phyloP scores from a whole-genome alignment of 495 filamentous ascomycete species.

The Penicillium mononematosum region DNA sequence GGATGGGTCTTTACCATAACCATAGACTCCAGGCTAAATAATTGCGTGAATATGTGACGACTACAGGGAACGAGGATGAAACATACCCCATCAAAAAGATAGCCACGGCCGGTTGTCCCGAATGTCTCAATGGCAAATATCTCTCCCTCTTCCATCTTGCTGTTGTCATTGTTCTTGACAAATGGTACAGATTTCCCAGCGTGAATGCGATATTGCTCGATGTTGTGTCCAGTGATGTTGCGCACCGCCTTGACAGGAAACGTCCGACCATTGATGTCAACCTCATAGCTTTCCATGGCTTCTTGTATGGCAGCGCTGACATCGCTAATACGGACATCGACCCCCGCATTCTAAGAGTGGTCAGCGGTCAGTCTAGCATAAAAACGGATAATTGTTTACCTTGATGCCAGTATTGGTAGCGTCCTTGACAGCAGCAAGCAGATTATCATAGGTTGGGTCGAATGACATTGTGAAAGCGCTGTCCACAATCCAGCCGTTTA shows the following conservation, averaged over 20 bases:
- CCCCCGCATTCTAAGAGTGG: slow-evolving; percentile 50
- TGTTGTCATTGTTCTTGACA: slow-evolving; percentile 55
- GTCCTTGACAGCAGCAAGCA: slow-evolving; percentile 60
- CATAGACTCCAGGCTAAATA: slow-evolving; percentile 36
- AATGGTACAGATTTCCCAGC: slow-evolving; percentile 62
- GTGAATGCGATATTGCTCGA: slow-evolving; percentile 58
- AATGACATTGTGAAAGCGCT: slow-evolving; percentile 64
- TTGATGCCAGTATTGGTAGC: slow-evolving; percentile 62
- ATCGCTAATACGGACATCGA: slow-evolving; percentile 61
- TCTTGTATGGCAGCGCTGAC: slow-evolving; percentile 64
- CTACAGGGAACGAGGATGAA: background rate
- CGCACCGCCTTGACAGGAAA: slow-evolving; percentile 59
- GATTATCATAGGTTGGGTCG: slow-evolving; percentile 59
- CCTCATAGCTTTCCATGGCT: slow-evolving; percentile 66
- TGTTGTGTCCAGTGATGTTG: slow-evolving; percentile 59
- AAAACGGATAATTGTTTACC: slow-evolving; percentile 24
- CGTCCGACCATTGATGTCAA: slow-evolving; percentile 55
- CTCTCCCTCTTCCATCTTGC: slow-evolving; percentile 67
- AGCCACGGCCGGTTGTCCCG: slow-evolving; percentile 58
- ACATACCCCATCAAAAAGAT: slow-evolving; percentile 43
- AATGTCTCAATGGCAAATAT: slow-evolving; percentile 67
- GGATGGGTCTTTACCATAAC: slow-evolving; percentile 53
- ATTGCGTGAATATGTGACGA: slow-evolving; percentile 12
- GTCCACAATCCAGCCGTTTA: slow-evolving; percentile 66
- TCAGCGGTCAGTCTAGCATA: slow-evolving; percentile 7